These are phyloP conservation scores for Sporothrix euskadiensis DNA, from an alignment of 2,329 filamentous ascomycete species.

Conservation along the genomic window DNA sequence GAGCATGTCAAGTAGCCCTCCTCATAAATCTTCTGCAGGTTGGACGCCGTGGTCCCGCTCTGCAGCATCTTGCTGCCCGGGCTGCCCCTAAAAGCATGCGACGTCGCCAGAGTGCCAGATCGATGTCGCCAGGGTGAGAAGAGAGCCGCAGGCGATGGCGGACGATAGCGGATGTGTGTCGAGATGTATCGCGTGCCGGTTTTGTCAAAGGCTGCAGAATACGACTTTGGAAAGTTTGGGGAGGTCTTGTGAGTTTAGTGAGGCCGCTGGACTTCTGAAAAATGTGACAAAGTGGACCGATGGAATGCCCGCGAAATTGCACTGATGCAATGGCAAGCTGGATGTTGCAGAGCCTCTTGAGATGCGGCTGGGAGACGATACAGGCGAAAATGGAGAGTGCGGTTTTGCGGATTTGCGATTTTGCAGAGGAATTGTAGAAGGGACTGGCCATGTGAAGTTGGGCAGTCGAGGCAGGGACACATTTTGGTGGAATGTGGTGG, in stretches of 20 bases:
- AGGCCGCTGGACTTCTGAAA: not conserved
- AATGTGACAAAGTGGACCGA: constrained; percentile 11
- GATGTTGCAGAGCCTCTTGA: not conserved
- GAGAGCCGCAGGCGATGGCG: not conserved
- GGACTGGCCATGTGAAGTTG: constrained; percentile 4
- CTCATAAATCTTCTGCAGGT: constrained; percentile 95
- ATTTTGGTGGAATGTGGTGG: not conserved
- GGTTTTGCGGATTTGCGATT: not conserved
- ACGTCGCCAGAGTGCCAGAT: not conserved
- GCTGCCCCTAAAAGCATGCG: constrained; percentile 30
- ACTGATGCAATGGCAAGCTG: not conserved
- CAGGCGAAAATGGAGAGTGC: not conserved
- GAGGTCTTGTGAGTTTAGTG: not conserved
- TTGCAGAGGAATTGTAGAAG: not conserved
- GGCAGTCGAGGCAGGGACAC: not conserved
- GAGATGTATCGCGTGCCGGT: constrained; percentile 18
- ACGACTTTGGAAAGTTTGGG: not conserved
- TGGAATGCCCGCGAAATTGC: not conserved
- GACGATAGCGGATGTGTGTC: not conserved
- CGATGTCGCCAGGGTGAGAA: not conserved
- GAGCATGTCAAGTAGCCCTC: constrained; percentile 94
- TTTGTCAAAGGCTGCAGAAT: not conserved
- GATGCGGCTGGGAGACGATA: constrained; percentile 12
- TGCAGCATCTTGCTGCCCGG: constrained; percentile 51
- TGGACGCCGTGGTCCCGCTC: constrained; percentile 58